A percentile compares a stretch with the other conserved stretches of the same genome.
Conservation (phyloP, 139 green algal species). For the Yamagishiella unicocca region DNA sequence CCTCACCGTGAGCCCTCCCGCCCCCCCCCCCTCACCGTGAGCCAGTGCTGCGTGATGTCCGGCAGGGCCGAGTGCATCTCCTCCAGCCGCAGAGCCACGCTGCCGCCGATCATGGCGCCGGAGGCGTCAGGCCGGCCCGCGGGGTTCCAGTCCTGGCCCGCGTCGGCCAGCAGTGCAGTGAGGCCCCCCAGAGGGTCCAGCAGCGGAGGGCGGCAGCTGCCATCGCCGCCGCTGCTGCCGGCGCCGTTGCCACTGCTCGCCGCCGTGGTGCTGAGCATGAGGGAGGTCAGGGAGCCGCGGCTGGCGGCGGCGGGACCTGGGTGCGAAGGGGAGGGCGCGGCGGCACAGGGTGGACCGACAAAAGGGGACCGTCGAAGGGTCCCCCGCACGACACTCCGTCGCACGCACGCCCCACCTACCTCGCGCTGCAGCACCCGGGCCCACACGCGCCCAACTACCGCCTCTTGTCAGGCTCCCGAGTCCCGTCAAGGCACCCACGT, state of each 20-base stretch:
- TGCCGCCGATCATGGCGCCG: constrained; percentile 67
- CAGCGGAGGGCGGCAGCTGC: constrained; percentile 52
- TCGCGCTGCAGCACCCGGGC: no score
- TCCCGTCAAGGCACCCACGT: no score
- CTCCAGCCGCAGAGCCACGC: constrained; percentile 65
- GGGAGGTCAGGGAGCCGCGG: background rate
- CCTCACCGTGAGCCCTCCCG: background rate
- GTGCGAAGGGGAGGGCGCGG: no score
- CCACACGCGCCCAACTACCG: no score
- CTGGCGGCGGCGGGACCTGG: background rate
- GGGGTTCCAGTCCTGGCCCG: constrained; percentile 60
- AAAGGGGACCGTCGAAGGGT: no score
- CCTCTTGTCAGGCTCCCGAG: no score
- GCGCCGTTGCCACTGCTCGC: constrained; percentile 39
- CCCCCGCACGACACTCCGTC: no score
- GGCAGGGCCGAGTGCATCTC: constrained; percentile 40
- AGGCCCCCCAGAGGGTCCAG: constrained; percentile 70
- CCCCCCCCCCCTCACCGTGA: constrained; percentile 15
- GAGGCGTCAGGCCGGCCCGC: constrained; percentile 60
- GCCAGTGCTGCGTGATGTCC: constrained; percentile 47
- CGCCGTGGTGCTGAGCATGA: no score
- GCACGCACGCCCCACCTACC: no score
- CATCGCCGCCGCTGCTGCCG: constrained; percentile 64
- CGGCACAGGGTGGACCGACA: no score
- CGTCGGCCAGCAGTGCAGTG: constrained; percentile 51